Conservation (phyloP, 768 basidiomycete species). For the Rubroboletus pulcherrimus region DNA sequence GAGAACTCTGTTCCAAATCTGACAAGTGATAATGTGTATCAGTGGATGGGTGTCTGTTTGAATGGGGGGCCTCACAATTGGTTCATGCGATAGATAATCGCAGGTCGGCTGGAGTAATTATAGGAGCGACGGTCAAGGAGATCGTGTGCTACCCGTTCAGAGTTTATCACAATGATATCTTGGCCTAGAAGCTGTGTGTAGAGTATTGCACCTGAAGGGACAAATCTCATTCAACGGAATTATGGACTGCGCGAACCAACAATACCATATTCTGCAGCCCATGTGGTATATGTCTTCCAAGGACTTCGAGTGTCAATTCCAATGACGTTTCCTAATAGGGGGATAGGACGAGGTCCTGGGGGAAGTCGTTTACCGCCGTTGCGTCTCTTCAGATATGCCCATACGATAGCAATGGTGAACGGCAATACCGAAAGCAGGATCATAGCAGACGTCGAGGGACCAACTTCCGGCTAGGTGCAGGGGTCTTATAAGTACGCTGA, state of each 20-base stretch:
- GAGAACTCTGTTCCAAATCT: conserved; percentile 17
- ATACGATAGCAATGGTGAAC: background rate
- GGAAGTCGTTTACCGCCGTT: background rate
- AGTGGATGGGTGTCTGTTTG: background rate
- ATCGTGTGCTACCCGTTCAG: conserved; percentile 9
- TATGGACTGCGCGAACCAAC: background rate
- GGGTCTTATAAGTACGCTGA: background rate
- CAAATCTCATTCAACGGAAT: background rate
- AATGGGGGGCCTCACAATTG: background rate
- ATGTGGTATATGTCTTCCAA: conserved; percentile 14
- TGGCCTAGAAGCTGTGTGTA: conserved; percentile 8
- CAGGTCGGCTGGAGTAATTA: conserved; percentile 13
- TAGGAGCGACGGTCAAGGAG: conserved; percentile 12
- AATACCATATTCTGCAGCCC: conserved; percentile 7
- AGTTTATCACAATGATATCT: conserved; percentile 14
- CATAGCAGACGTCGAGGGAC: background rate
- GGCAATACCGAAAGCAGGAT: background rate
- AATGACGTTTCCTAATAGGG: conserved; percentile 5
- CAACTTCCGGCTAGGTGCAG: background rate
- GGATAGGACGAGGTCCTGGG: conserved; percentile 7
- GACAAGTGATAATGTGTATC: background rate
- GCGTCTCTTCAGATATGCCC: background rate
- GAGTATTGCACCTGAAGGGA: conserved; percentile 8
- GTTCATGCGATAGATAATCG: background rate
- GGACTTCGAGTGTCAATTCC: conserved; percentile 2